Base-by-base conservation (phyloP, 768 basidiomycete genomes). In the Ramaria rubella region DNA sequence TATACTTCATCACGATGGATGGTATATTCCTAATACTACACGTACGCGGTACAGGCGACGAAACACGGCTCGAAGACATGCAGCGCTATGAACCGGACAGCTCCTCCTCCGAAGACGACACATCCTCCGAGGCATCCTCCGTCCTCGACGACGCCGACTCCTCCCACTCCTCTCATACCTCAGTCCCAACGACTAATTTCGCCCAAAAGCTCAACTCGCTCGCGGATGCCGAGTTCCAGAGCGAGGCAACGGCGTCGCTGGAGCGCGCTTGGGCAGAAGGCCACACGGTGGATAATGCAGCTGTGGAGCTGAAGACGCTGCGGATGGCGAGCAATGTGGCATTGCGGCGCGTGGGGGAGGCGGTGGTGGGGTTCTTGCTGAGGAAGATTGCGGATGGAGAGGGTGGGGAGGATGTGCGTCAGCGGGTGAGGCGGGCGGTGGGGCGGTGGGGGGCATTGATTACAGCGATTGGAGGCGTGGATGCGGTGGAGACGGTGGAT, bases 241-340 rank as follows among this genome's bases (percentile, higher is more conserved):
- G 72, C 29, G 92, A 94, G 65, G 90, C 88, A 52, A 73, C 73
- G n/a, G 85, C 86, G 59, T 93, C 92, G 19, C 80, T 99, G 49
- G 89, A 91, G 55, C 86, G 95, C 58, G 94, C 94, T 24, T 94
- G 95, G 69, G 78, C 84, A 8, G 95, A 99, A 70, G 86, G 81
- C 2, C 94, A 96, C 72, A 86, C 85, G 11, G 85, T 95, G 45
- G 92, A 95, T 62, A 93, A 96, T 68, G 93, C 94, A 1, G 79
- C 90, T 1, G 87, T 98, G 59, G 95, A 98, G 68, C 79, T 98
- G 58, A 93, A 95, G 73, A 96, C 95, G 43, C 80, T 99, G 44
- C 88, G 94, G 49, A 95, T 98, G 91, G 92, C 93, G 33, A 90
- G 87, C 64, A 98, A 97, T 64, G 95, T 97, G 26, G 81, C 90